Percentiles rank a stretch among this genome's conserved stretches.
phyloP scores from a whole-genome alignment of 176 grass and related monocot genomes.

The Aegilops tauschii region DNA sequence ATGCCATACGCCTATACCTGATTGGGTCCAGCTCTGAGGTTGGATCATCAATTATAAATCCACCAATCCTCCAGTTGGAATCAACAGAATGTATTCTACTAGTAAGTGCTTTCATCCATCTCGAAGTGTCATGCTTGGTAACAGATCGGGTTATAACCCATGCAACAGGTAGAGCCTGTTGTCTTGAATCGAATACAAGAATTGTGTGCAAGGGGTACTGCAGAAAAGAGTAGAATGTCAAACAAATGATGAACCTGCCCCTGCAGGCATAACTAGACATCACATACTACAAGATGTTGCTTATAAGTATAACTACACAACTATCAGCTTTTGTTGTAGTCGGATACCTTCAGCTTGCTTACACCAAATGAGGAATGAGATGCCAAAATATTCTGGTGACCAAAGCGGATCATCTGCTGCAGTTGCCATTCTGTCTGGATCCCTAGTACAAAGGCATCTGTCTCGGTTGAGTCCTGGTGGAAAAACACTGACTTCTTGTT shows the following conservation, averaged over 20 bases:
- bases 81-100: slow-evolving; percentile 69
- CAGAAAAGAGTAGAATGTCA: slow-evolving; percentile 36
- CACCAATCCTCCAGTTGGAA: slow-evolving; percentile 55
- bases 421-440: slow-evolving; percentile 92
- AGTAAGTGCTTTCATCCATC: slow-evolving; percentile 87
- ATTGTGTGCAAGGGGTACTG: slow-evolving; percentile 86
- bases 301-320: slow-evolving; percentile 16
- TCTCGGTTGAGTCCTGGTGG: slow-evolving; percentile 76
- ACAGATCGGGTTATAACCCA: slow-evolving; percentile 93
- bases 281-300: background rate
- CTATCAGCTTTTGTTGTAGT: background rate
- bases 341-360: slow-evolving; percentile 88
- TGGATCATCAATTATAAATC: slow-evolving; percentile 82
- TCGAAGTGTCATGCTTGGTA: slow-evolving; percentile 67
- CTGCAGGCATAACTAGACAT: background rate
- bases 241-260: background rate
- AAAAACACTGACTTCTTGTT: slow-evolving; percentile 91
- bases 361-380: slow-evolving; percentile 81
- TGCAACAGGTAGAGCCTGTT: slow-evolving; percentile 79
- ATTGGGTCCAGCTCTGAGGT: slow-evolving; percentile 77
- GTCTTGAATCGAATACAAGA: slow-evolving; percentile 85
- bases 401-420: slow-evolving; percentile 87
- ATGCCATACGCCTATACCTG: slow-evolving; percentile 34
- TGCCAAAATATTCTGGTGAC: slow-evolving; percentile 73
- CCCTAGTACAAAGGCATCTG: slow-evolving; percentile 73